Conservation (phyloP, 768 basidiomycete genomes). For the Butyriboletus loyo region DNA sequence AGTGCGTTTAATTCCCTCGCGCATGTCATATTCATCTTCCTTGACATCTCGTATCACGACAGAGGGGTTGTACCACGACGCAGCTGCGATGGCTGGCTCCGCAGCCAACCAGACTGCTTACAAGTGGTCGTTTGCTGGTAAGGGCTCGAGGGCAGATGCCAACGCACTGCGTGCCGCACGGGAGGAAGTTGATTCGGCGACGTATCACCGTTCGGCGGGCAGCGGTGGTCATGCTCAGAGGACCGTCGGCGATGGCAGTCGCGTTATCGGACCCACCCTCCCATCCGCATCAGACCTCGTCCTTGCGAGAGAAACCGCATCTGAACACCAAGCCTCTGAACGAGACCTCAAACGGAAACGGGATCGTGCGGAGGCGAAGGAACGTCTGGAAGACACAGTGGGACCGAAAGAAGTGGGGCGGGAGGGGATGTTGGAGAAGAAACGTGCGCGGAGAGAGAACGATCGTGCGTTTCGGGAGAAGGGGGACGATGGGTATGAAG, state of each 20-base stretch:
- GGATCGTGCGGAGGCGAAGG: constrained; percentile 61
- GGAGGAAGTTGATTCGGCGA: constrained; percentile 52
- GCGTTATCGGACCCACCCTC: constrained; percentile 63
- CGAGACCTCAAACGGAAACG: constrained; percentile 62
- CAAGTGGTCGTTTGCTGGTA: constrained; percentile 84
- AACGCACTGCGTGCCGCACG: constrained; percentile 58
- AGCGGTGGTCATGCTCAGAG: not conserved
- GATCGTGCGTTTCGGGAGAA: constrained; percentile 70
- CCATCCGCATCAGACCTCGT: constrained; percentile 32
- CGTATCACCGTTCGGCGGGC: constrained; percentile 26
- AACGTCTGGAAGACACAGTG: constrained; percentile 71
- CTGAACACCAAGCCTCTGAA: constrained; percentile 27
- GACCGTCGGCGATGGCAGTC: constrained; percentile 13
- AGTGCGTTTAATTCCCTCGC: constrained; percentile 35
- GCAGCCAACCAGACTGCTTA: constrained; percentile 75
- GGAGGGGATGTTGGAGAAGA: constrained; percentile 87
- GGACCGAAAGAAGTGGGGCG: constrained; percentile 79
- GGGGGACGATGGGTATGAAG: constrained; percentile 74
- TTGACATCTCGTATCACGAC: constrained; percentile 14
- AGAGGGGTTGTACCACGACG: constrained; percentile 61
- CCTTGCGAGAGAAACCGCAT: not conserved
- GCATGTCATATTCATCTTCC: not conserved
- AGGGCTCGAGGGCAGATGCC: constrained; percentile 54
- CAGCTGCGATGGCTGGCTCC: constrained; percentile 50
- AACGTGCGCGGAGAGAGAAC: constrained; percentile 62